Evolutionary conservation across 768 basidiomycete species (phyloP).

Genomic region (Ephemerocybe angulata): DNA sequence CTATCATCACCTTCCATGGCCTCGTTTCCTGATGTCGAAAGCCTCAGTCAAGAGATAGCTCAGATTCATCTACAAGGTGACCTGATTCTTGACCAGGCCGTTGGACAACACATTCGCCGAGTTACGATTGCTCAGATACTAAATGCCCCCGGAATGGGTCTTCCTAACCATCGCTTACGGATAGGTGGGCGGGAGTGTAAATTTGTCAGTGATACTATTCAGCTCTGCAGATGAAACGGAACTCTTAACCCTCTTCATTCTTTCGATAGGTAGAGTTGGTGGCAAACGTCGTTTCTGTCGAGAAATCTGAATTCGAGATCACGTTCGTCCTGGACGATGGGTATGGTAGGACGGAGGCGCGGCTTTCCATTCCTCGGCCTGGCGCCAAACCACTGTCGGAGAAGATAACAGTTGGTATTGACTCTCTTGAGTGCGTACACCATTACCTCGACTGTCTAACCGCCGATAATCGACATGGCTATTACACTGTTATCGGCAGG

Average conservation of each 20-base stretch:
- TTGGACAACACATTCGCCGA: conserved; percentile 5
- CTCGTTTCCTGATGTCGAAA: background rate
- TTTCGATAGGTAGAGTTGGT: conserved; percentile 5
- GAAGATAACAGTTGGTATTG: background rate
- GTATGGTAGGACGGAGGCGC: background rate
- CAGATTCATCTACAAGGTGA: background rate
- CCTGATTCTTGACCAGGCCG: background rate
- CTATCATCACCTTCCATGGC: background rate
- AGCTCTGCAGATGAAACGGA: background rate
- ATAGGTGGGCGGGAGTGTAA: conserved; percentile 9
- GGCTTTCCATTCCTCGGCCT: background rate
- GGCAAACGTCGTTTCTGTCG: conserved; percentile 10
- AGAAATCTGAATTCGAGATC: background rate
- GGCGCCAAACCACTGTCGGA: background rate
- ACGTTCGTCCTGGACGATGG: conserved; percentile 1
- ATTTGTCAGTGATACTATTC: background rate
- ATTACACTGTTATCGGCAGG: background rate
- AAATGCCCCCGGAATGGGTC: conserved; percentile 1
- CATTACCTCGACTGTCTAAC: background rate
- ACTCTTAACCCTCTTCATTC: background rate
- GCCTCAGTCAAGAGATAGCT: background rate
- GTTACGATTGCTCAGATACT: conserved; percentile 9
- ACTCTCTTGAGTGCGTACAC: background rate
- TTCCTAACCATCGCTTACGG: background rate
- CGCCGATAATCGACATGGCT: background rate